Evolutionary conservation across 176 grass and related monocot species (phyloP).

Genomic region (Lolium rigidum): DNA sequence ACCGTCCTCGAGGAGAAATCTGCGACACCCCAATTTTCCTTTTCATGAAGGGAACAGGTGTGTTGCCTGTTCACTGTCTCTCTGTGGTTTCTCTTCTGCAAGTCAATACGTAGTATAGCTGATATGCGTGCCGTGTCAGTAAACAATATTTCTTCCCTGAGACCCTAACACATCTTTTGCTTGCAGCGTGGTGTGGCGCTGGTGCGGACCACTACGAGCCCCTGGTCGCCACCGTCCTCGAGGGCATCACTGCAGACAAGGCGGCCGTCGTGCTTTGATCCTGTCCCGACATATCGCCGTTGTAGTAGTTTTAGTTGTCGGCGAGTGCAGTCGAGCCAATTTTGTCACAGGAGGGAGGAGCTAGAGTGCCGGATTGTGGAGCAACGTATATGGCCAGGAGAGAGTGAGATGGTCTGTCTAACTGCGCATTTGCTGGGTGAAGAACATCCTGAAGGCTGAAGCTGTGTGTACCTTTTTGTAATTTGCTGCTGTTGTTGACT

Average conservation of each 20-base stretch:
- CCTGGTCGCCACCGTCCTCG: conserved; percentile 70
- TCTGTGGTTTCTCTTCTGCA: not conserved
- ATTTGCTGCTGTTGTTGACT: not conserved
- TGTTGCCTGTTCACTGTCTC: not conserved
- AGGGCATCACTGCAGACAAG: conserved; percentile 81
- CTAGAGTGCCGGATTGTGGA: conserved; percentile 51
- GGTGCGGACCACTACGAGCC: conserved; percentile 97
- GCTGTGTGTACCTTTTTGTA: conserved; percentile 27
- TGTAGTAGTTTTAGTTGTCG: conserved; percentile 39
- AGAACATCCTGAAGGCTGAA: conserved; percentile 39
- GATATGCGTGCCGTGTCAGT: no score
- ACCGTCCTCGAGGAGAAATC: conserved; percentile 78
- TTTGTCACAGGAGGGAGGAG: conserved; percentile 42
- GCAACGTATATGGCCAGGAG: conserved; percentile 51
- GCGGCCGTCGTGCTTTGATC: conserved; percentile 85
- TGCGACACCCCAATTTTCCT: conserved; percentile 81
- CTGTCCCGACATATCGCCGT: not conserved
- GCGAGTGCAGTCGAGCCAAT: conserved; percentile 46
- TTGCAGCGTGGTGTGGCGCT: conserved; percentile 95
- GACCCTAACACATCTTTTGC: conserved; percentile 7
- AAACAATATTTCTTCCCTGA: not conserved
- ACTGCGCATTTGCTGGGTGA: conserved; percentile 48
- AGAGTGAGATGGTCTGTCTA: conserved; percentile 43
- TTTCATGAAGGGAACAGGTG: conserved; percentile 99
- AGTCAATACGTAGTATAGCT: not conserved